Conservation (phyloP, 345 rosid genomes). For the Citrus inodora region DNA sequence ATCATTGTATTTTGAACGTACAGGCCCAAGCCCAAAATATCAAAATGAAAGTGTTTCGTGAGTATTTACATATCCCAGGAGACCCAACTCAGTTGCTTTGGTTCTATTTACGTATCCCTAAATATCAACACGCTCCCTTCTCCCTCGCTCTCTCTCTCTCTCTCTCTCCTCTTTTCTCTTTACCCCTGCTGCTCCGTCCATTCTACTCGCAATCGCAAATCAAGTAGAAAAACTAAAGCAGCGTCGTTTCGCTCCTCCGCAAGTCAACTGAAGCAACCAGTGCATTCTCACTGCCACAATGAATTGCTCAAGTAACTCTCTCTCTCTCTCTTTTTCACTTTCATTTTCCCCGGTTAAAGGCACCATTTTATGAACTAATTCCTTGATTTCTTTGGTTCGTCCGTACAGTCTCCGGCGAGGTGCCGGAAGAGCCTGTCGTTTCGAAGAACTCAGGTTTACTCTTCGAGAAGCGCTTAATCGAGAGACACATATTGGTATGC, state of each 20-base stretch:
- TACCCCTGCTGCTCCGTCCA: not conserved
- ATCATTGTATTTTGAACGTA: too few relatives aligned
- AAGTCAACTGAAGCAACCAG: not conserved
- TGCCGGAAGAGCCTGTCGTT: constrained; percentile 91
- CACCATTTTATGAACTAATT: constrained; percentile 12
- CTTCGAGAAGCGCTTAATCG: constrained; percentile 87
- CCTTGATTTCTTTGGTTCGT: not conserved
- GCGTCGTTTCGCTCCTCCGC: not conserved
- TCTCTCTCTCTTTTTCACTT: not conserved
- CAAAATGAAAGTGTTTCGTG: too few relatives aligned
- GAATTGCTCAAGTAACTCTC: constrained; percentile 76
- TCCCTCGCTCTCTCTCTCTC: too few relatives aligned
- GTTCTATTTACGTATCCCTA: too few relatives aligned
- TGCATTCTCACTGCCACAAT: constrained; percentile 40
- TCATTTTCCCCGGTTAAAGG: not conserved
- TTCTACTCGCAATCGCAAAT: not conserved
- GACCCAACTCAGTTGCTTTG: too few relatives aligned
- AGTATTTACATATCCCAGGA: too few relatives aligned
- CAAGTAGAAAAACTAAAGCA: constrained; percentile 6
- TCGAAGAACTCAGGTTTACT: constrained; percentile 78
- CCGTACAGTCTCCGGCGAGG: constrained; percentile 81
- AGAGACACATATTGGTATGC: constrained; percentile 68
- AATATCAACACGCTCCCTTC: too few relatives aligned
- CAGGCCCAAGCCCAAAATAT: too few relatives aligned
- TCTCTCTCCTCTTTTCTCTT: not conserved